phyloP scores from a whole-genome alignment of 805 yeast species.

The Danielozyma ontarioensis region DNA sequence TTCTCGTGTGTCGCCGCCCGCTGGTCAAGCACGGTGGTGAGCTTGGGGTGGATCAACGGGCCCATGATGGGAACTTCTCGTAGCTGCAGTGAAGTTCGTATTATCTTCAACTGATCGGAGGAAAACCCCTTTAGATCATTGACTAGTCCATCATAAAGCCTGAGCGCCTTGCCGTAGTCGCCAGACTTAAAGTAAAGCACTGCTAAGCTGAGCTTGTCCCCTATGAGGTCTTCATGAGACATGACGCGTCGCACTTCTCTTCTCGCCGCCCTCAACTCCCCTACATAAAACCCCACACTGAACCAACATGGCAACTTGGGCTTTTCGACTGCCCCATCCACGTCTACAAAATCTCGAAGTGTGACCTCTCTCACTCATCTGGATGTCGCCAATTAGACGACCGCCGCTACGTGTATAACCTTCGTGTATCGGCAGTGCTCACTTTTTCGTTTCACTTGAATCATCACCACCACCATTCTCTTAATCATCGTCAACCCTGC shows the following conservation, averaged over 20 bases:
- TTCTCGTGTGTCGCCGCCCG: constrained; percentile 48
- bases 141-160: constrained; percentile 21
- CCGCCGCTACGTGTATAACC: no score
- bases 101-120: constrained; percentile 7
- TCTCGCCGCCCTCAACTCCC: no score
- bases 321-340: no score
- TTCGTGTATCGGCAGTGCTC: no score
- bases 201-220: constrained; percentile 24
- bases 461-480: no score
- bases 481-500: no score
- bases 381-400: constrained; percentile 2
- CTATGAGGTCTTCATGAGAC: constrained; percentile 16
- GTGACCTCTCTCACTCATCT: neutral
- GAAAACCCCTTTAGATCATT: constrained; percentile 12
- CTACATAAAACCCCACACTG: no score
- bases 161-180: constrained; percentile 24
- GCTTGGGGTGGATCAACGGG: constrained; percentile 29
- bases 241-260: no score
- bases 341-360: no score
- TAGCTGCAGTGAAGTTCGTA: constrained; percentile 13
- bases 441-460: no score
- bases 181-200: constrained; percentile 26
- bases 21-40: constrained; percentile 35
- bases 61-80: constrained; percentile 23
- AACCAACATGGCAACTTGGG: no score